Evolutionary conservation across 768 basidiomycete species (phyloP), one percentile per base, ranked within the genome.

Genomic region (Lactarius evosmus): DNA sequence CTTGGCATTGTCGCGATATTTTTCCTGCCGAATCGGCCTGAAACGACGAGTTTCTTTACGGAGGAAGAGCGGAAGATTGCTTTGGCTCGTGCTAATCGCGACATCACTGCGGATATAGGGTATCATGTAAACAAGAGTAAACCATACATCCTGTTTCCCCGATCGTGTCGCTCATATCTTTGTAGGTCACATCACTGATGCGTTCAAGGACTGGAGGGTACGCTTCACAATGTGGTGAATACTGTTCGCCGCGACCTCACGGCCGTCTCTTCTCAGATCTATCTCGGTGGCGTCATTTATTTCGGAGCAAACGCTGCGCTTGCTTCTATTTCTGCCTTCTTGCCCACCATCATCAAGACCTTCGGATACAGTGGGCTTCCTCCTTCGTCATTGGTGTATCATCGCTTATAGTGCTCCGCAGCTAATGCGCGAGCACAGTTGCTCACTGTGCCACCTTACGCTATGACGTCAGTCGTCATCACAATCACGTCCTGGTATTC

Each of bases 381-480:
- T 34, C 44, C 36, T 40, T 58, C 3, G 53, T 19, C 32, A 30
- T 51, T 19, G 34, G 54, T 16, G 5, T 41, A 33, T 56, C 19
- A 34, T 12, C 50, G 60, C 34, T 61, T 69, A 58, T 70, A 44
- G 36, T 56, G 52, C 34, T 52, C 56, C 32, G 7, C 61, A 89
- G 89, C 82, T 33, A 80, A 83, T 65, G 87, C 88, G 16, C 73
- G 79, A 36, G 84, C 88, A 0, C 89, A 93, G 69, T 71, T 93
- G 2, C 79, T 91, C 56, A 91, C 91, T 0, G 89, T 93, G 4
- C 90, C 91, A 3, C 92, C 92, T 3, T 93, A 93, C 70, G 86
- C 84, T 2, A 85, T 87, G 22, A 83, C 86, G 2, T 83, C 89
- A 1, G 75, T 85, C 12, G 80, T 89, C n/a, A 77, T 91, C 36